Conservation (phyloP, 164 flowering plant genomes). For the Protea cynaroides region DNA sequence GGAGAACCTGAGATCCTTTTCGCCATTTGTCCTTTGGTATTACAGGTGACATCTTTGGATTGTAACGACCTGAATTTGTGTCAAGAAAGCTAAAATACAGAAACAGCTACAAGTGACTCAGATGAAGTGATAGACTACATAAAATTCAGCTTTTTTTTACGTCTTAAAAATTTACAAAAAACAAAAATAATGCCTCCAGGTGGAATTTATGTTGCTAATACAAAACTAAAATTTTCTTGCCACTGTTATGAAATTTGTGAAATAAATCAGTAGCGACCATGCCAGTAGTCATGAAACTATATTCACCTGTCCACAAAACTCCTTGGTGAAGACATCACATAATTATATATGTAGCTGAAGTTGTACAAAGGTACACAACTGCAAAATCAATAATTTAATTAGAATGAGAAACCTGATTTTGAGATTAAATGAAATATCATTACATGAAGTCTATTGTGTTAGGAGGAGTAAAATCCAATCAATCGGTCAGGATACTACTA, state of each 20-base stretch:
- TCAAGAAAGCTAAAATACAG: slow-evolving; percentile 59
- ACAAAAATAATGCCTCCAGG: background rate
- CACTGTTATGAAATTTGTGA: background rate
- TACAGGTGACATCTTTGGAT: slow-evolving; percentile 74
- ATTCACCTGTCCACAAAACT: slow-evolving; percentile 95
- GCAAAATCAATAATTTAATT: slow-evolving; percentile 24
- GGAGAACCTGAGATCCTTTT: slow-evolving; percentile 91
- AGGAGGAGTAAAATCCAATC: background rate
- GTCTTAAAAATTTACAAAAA: background rate
- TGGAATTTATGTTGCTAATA: background rate
- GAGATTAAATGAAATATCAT: background rate
- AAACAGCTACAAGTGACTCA: slow-evolving; percentile 2
- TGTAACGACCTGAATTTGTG: slow-evolving; percentile 62
- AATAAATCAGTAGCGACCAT: slow-evolving; percentile 10
- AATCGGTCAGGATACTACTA: too few species aligned
- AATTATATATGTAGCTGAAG: slow-evolving; percentile 79
- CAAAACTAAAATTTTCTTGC: background rate
- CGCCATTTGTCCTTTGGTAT: slow-evolving; percentile 82
- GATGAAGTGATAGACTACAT: slow-evolving; percentile 11
- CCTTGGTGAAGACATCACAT: slow-evolving; percentile 69
- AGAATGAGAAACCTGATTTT: background rate
- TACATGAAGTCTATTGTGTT: too few species aligned
- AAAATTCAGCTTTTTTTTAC: slow-evolving; percentile 8
- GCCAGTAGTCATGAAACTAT: slow-evolving; percentile 10
- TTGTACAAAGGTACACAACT: slow-evolving; percentile 94